phyloP scores from a whole-genome alignment of 2,329 filamentous ascomycete genomes.

The Aspergillus proliferans region DNA sequence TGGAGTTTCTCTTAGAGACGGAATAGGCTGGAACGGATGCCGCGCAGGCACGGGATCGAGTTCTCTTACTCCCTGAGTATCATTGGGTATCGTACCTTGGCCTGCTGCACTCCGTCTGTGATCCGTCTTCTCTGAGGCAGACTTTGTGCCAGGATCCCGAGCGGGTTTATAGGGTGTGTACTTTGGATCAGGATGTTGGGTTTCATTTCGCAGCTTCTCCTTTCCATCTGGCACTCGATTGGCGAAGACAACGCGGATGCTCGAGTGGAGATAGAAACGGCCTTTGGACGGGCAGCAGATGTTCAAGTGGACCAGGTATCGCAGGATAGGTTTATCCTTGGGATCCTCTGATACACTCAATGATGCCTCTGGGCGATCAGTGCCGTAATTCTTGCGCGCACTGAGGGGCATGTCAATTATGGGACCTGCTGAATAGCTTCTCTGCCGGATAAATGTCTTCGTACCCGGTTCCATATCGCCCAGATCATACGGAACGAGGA shows the following conservation, averaged over 20 bases:
- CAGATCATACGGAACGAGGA: slow-evolving; percentile 87
- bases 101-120: slow-evolving; percentile 52
- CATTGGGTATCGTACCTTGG: slow-evolving; percentile 15
- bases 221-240: slow-evolving; percentile 94
- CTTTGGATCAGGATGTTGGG: slow-evolving; percentile 78
- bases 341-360: slow-evolving; percentile 37
- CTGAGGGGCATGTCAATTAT: slow-evolving; percentile 65
- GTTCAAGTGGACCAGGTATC: slow-evolving; percentile 87
- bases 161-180: slow-evolving; percentile 76
- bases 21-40: slow-evolving; percentile 15
- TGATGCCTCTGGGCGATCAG: slow-evolving; percentile 50
- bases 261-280: slow-evolving; percentile 85
- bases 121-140: slow-evolving; percentile 55
- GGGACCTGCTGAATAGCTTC: slow-evolving; percentile 82
- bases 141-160: slow-evolving; percentile 45
- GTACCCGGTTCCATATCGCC: slow-evolving; percentile 87
- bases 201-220: slow-evolving; percentile 83
- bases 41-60: neutral
- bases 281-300: slow-evolving; percentile 82
- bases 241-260: slow-evolving; percentile 88
- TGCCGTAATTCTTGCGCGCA: slow-evolving; percentile 38
- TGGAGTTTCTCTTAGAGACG: slow-evolving; percentile 10
- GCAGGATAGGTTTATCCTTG: slow-evolving; percentile 60
- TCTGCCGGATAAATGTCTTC: slow-evolving; percentile 92
- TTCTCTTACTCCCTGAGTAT: slow-evolving; percentile 2